Evolutionary conservation across 2,329 filamentous ascomycete genomes (phyloP).

Genomic region (Phoma sp.): DNA sequence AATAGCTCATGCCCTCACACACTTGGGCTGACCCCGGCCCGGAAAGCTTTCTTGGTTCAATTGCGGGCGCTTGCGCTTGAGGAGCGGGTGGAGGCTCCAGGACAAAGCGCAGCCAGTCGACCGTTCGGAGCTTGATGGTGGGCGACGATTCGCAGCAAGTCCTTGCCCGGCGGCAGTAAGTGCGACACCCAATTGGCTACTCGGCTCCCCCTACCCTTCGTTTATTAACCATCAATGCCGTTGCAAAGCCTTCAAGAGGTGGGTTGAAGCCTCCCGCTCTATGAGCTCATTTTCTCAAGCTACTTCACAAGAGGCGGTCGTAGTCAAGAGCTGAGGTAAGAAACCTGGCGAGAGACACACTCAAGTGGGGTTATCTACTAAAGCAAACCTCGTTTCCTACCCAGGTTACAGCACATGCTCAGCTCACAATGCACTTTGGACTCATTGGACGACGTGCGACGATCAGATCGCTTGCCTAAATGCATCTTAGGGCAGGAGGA

Average conservation of each 20-base stretch:
- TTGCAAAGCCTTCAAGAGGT: slow-evolving; percentile 31
- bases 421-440: slow-evolving; percentile 25
- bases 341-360: slow-evolving; percentile 29
- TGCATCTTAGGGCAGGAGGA: slow-evolving; percentile 22
- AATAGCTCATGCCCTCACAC: slow-evolving; percentile 34
- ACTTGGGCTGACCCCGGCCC: slow-evolving; percentile 37
- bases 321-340: slow-evolving; percentile 34
- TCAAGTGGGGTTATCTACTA: slow-evolving; percentile 14
- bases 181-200: slow-evolving; percentile 38
- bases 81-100: slow-evolving; percentile 43
- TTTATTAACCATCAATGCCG: slow-evolving; percentile 30
- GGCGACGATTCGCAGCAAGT: slow-evolving; percentile 45
- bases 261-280: slow-evolving; percentile 22
- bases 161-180: slow-evolving; percentile 39
- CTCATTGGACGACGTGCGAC: slow-evolving; percentile 22
- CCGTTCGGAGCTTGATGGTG: slow-evolving; percentile 38
- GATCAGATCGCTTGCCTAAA: slow-evolving; percentile 25
- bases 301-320: slow-evolving; percentile 27
- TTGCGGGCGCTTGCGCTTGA: slow-evolving; percentile 49
- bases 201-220: slow-evolving; percentile 29
- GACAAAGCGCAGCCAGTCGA: slow-evolving; percentile 40
- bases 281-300: slow-evolving; percentile 19
- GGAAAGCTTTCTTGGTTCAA: slow-evolving; percentile 36
- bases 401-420: slow-evolving; percentile 11
- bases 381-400: slow-evolving; percentile 23